These are phyloP conservation scores for Coleophoma cylindrospora DNA, from an alignment of 2,329 filamentous ascomycete genomes.

Conservation along the genomic window DNA sequence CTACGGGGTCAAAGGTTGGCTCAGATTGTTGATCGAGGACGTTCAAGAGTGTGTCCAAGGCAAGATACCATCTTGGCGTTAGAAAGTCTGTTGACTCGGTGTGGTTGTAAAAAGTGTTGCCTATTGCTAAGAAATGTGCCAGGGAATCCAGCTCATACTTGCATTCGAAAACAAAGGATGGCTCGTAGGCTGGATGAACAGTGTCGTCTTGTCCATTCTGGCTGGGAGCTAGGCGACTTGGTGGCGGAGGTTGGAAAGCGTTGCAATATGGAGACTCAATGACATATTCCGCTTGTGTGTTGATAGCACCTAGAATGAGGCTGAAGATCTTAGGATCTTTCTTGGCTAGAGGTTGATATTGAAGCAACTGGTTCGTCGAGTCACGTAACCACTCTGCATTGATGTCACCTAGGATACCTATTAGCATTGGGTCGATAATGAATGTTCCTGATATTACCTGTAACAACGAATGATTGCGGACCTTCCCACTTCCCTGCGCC, in stretches of 20 bases:
- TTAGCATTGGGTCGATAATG: background rate
- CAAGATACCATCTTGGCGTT: constrained; percentile 71
- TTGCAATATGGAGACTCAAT: constrained; percentile 97
- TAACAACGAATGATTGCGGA: constrained; percentile 88
- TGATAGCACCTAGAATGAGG: constrained; percentile 87
- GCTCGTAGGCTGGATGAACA: constrained; percentile 85
- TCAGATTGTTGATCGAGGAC: constrained; percentile 75
- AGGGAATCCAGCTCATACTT: constrained; percentile 98
- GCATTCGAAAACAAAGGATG: constrained; percentile 86
- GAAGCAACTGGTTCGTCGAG: constrained; percentile 87
- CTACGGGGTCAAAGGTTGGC: constrained; percentile 71
- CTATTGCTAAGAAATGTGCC: constrained; percentile 81
- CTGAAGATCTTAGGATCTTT: constrained; percentile 74
- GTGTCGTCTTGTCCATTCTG: constrained; percentile 77
- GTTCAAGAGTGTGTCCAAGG: constrained; percentile 67
- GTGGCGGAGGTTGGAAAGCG: constrained; percentile 90
- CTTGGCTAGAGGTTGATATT: constrained; percentile 81
- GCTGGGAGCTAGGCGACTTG: constrained; percentile 66
- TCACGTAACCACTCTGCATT: constrained; percentile 90
- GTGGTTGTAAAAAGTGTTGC: constrained; percentile 80
- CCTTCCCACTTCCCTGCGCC: constrained; percentile 71
- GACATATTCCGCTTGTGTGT: constrained; percentile 92
- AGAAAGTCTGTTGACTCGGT: constrained; percentile 77
- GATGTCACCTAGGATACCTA: constrained; percentile 55
- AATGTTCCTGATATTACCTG: constrained; percentile 33